Evolutionary conservation across 2,329 filamentous ascomycete species (phyloP).

Genomic region (Clarireedia hainanense): DNA sequence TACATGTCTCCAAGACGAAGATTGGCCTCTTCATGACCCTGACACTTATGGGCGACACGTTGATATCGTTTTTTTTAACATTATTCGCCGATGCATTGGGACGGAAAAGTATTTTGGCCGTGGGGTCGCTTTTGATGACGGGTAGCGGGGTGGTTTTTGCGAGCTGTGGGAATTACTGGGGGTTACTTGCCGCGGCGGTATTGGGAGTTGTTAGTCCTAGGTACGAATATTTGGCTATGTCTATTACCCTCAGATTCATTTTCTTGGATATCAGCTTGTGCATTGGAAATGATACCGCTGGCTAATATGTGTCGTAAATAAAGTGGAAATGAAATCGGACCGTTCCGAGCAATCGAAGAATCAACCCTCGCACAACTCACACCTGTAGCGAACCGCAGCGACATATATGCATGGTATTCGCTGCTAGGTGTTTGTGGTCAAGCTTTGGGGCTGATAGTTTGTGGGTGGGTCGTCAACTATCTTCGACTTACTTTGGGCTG

Average conservation of each 20-base stretch:
- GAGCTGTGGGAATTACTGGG: slow-evolving; percentile 45
- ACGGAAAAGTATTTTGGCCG: slow-evolving; percentile 42
- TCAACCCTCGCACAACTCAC: slow-evolving; percentile 51
- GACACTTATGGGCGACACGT: slow-evolving; percentile 51
- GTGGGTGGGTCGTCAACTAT: slow-evolving; percentile 51
- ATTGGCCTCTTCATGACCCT: slow-evolving; percentile 60
- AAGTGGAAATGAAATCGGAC: slow-evolving; percentile 58
- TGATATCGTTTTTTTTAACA: slow-evolving; percentile 51
- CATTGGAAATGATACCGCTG: not conserved
- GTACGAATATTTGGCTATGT: slow-evolving; percentile 20
- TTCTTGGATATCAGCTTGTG: not conserved
- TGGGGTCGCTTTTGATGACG: slow-evolving; percentile 48
- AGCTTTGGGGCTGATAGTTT: slow-evolving; percentile 49
- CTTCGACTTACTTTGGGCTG: slow-evolving; percentile 38
- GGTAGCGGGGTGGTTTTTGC: slow-evolving; percentile 50
- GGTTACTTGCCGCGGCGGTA: slow-evolving; percentile 48
- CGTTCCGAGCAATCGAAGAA: slow-evolving; percentile 55
- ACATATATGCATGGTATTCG: slow-evolving; percentile 56
- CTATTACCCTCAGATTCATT: not conserved
- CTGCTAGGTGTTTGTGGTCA: slow-evolving; percentile 51
- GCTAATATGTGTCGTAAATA: slow-evolving; percentile 21
- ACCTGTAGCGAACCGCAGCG: slow-evolving; percentile 36
- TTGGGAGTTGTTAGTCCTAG: slow-evolving; percentile 54
- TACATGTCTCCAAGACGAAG: slow-evolving; percentile 41
- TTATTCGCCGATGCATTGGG: slow-evolving; percentile 51